Percentiles rank a stretch among this genome's conserved stretches.
Evolutionary conservation across 2,329 filamentous ascomycete species (phyloP).

Genomic region (Neonectria faginata): DNA sequence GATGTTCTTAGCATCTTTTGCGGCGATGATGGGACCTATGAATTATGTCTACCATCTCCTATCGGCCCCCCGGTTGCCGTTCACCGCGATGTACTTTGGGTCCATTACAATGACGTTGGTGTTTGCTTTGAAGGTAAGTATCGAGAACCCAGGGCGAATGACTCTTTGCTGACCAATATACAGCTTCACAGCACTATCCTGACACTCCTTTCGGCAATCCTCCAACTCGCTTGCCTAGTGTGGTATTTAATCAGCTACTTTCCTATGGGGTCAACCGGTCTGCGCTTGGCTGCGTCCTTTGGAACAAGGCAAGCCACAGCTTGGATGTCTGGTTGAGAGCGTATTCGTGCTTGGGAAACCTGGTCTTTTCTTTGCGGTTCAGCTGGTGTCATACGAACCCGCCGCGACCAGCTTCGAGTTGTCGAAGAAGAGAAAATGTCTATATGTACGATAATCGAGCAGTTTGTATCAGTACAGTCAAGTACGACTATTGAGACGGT

Average conservation of each 20-base stretch:
- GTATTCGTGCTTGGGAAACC: background rate
- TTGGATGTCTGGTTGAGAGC: slow-evolving; percentile 81
- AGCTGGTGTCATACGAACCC: slow-evolving; percentile 7
- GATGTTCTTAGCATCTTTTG: slow-evolving; percentile 92
- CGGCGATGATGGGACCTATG: slow-evolving; percentile 91
- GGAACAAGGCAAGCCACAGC: slow-evolving; percentile 85
- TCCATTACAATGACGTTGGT: slow-evolving; percentile 91
- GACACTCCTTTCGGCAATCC: slow-evolving; percentile 84
- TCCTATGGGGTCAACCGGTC: slow-evolving; percentile 91
- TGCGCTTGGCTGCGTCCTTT: slow-evolving; percentile 88
- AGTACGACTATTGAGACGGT: background rate
- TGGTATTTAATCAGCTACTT: slow-evolving; percentile 99
- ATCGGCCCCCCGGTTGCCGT: slow-evolving; percentile 86
- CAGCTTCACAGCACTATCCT: slow-evolving; percentile 87
- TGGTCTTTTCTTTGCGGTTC: background rate
- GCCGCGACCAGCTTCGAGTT: background rate
- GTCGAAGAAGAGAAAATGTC: background rate
- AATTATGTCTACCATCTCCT: slow-evolving; percentile 86
- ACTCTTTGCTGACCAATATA: slow-evolving; percentile 30
- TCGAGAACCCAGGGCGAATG: background rate
- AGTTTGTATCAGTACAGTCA: slow-evolving; percentile 11
- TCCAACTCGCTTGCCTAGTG: slow-evolving; percentile 83
- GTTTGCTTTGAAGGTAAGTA: slow-evolving; percentile 90
- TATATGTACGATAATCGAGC: slow-evolving; percentile 12
- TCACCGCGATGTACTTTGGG: slow-evolving; percentile 94